Evolutionary conservation across 148 eudicot genomes (phyloP).

Genomic region (Arbutus unedo): DNA sequence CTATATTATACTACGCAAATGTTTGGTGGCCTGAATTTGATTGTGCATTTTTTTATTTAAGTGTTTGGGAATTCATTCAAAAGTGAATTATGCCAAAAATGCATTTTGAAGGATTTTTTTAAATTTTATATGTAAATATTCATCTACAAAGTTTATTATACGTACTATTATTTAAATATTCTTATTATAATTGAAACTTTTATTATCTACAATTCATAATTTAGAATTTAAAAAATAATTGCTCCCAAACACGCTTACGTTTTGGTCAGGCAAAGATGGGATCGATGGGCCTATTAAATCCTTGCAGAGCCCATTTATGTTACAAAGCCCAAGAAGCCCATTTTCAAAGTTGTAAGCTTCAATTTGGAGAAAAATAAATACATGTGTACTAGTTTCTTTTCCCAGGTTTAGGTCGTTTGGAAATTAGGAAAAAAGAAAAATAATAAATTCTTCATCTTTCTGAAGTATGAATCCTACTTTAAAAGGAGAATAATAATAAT

Average conservation of each 20-base stretch:
- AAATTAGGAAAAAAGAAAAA: not conserved
- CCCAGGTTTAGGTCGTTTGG: not conserved
- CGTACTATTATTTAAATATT: no score
- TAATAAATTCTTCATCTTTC: not conserved
- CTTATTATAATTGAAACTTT: no score
- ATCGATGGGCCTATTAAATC: not conserved
- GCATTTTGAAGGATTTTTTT: no score
- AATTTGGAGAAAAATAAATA: not conserved
- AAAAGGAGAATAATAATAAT: not conserved
- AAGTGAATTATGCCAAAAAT: no score
- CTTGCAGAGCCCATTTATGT: not conserved
- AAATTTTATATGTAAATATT: no score
- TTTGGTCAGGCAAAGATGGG: not conserved
- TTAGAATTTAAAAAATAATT: no score
- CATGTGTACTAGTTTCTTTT: not conserved
- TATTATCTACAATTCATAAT: no score
- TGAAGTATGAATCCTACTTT: not conserved
- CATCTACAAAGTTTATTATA: no score
- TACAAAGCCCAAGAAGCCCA: not conserved
- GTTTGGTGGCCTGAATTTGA: no score
- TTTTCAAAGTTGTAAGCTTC: not conserved
- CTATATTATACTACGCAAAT: no score
- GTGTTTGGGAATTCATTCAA: no score
- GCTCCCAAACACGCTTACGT: not conserved
- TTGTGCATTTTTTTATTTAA: no score